Base-by-base conservation (phyloP, 2,329 filamentous ascomycete genomes). In the Diaporthe ampelina region DNA sequence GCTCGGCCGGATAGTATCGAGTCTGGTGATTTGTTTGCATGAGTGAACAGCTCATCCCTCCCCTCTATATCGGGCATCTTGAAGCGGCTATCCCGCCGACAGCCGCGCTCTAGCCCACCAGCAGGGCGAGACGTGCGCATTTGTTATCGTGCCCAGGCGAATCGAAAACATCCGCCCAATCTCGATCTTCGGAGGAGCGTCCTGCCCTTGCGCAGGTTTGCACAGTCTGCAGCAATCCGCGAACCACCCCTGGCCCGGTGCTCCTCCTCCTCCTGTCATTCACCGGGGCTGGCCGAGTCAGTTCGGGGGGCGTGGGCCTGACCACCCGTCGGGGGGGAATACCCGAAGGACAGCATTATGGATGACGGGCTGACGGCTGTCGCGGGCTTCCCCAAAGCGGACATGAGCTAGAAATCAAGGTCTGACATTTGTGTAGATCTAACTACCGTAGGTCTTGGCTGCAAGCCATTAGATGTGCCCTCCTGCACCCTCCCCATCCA, bases 61-160 rank as follows among this genome's bases (percentile, higher is more conserved):
- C 57, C 29, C 70, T 74, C 73, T 73, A 70, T 73, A 75, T 75
- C 73, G 70, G 73, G 73, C 32, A 75, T 73, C 63, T 75, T 72
- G 70, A 70, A 50, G 63, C 73, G 70, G 43, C 67, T 70, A 73
- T 73, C 71, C 74, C 74, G 74, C 74, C 74, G 74, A 75, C 37
- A 75, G 71, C 74, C 74, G 74, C 37, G 43, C 43, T 72, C 37
- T 48, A 58, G 65, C 48, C 32, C 26, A 63, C 48, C 70, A 72
- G 70, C 48, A 45, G 70, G 56, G 26, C 48, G 70, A 63, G 45
- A 72, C 43, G 57, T 43, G 15, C 35, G 35, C 70, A 72, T 32
- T 35, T 70, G 72, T 70, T 63, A 70, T 70, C 67, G 52, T 65
- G 57, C 67, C 58, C 67, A 65, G n/a, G 63, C 56, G 54, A 70